A percentile compares a stretch with the other conserved stretches of the same genome.
These are phyloP conservation scores for Boletus bicolor DNA, from an alignment of 768 basidiomycete species.

Conservation along the genomic window DNA sequence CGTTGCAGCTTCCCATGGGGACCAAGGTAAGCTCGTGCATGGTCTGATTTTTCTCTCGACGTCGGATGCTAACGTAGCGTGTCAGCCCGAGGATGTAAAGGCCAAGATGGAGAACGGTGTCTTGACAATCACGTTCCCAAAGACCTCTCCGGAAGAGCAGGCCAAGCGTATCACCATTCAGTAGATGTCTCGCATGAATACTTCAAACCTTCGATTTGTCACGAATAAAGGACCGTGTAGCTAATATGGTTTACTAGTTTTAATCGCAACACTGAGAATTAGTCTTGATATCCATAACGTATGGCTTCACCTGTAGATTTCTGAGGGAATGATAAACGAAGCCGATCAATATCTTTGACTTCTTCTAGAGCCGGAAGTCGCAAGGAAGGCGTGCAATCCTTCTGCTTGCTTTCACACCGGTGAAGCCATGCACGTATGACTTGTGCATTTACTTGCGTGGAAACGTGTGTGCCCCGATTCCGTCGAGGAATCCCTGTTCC, in stretches of 20 bases:
- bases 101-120: slow-evolving; percentile 48
- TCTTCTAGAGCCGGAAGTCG: slow-evolving; percentile 5
- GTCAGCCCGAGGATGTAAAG: slow-evolving; percentile 44
- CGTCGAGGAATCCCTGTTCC: slow-evolving; percentile 1
- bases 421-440: slow-evolving; percentile 17
- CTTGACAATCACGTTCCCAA: slow-evolving; percentile 48
- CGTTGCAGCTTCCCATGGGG: slow-evolving; percentile 45
- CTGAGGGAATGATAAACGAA: background rate
- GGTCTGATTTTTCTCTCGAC: background rate
- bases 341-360: background rate
- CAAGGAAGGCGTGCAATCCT: slow-evolving; percentile 2
- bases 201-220: background rate
- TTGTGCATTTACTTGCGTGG: background rate
- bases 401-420: slow-evolving; percentile 11
- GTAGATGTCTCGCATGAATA: background rate
- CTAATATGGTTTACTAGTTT: background rate
- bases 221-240: background rate
- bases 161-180: slow-evolving; percentile 38
- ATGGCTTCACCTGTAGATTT: background rate
- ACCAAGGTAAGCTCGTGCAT: slow-evolving; percentile 35
- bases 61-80: background rate
- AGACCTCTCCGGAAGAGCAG: slow-evolving; percentile 35
- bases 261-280: too few relatives aligned
- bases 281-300: background rate
- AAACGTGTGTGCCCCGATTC: slow-evolving; percentile 11